phyloP scores from a whole-genome alignment of 2,329 filamentous ascomycete species.

The Purpureocillium lavendulum region DNA sequence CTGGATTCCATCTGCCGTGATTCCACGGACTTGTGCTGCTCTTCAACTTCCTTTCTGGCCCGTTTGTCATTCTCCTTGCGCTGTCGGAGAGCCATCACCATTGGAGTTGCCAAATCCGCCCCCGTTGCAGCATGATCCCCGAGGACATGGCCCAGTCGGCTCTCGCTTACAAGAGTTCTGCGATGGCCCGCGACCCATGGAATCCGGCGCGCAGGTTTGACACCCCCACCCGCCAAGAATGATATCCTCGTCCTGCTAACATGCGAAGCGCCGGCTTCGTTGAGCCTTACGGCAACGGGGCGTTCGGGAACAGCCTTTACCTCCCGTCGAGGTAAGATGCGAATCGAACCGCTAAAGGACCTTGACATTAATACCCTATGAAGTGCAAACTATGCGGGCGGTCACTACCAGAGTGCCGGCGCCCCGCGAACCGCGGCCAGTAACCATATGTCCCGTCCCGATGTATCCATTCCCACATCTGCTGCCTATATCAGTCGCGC shows the following conservation, averaged over 20 bases:
- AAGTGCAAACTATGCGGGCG: constrained; percentile 36
- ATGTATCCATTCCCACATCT: constrained; percentile 29
- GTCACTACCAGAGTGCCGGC: constrained; percentile 17
- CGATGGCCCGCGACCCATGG: constrained; percentile 40
- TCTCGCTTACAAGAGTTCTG: constrained; percentile 37
- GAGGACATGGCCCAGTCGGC: constrained; percentile 38
- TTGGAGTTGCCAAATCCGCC: neutral
- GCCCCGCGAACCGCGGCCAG: constrained; percentile 12
- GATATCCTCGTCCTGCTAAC: constrained; percentile 6
- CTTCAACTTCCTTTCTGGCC: too few species aligned
- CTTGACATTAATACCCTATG: constrained; percentile 21
- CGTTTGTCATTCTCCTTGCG: too few species aligned
- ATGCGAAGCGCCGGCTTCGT: constrained; percentile 17
- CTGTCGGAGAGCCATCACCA: too few species aligned
- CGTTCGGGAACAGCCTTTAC: constrained; percentile 27
- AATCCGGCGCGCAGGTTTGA: constrained; percentile 44
- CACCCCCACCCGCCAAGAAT: constrained; percentile 1
- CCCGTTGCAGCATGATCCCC: constrained; percentile 22
- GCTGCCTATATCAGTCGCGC: constrained; percentile 34
- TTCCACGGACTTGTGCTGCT: neutral
- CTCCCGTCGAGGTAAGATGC: constrained; percentile 28
- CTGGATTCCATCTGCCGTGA: too few species aligned
- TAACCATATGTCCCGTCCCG: constrained; percentile 27
- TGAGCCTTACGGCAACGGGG: constrained; percentile 21
- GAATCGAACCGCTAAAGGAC: too few species aligned